A percentile compares a stretch with the other conserved stretches of the same genome.
These are phyloP conservation scores for Lachnellula subtilissima DNA, from an alignment of 2,329 filamentous ascomycete species.

Conservation along the genomic window DNA sequence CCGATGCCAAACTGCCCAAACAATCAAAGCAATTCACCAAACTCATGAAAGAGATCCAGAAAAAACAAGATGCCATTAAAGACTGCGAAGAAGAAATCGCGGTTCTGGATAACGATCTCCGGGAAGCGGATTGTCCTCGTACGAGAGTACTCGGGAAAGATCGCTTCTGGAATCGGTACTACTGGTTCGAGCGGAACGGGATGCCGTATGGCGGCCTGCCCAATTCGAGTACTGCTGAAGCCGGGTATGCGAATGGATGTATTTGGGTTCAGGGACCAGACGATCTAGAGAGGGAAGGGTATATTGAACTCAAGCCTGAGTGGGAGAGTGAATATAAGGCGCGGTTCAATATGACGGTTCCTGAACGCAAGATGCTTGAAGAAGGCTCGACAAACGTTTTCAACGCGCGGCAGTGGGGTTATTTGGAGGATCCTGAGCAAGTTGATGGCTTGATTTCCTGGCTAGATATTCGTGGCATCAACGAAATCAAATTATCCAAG, in stretches of 20 bases:
- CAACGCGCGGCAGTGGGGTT: slow-evolving; percentile 82
- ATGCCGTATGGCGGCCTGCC: slow-evolving; percentile 93
- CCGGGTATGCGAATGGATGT: slow-evolving; percentile 88
- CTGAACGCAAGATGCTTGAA: slow-evolving; percentile 78
- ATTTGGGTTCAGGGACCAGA: slow-evolving; percentile 97
- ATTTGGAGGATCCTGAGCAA: slow-evolving; percentile 74
- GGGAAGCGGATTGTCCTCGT: slow-evolving; percentile 88
- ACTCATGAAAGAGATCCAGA: slow-evolving; percentile 81
- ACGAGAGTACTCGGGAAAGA: slow-evolving; percentile 89
- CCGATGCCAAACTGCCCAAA: slow-evolving; percentile 58
- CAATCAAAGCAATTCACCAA: slow-evolving; percentile 87
- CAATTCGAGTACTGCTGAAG: slow-evolving; percentile 78
- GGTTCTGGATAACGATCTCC: slow-evolving; percentile 82
- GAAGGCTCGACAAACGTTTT: slow-evolving; percentile 77
- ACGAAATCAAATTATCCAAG: slow-evolving; percentile 83
- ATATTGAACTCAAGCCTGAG: slow-evolving; percentile 71
- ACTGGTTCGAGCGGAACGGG: slow-evolving; percentile 98
- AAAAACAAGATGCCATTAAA: slow-evolving; percentile 74
- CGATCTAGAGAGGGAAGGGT: slow-evolving; percentile 78
- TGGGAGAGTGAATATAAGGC: slow-evolving; percentile 70
- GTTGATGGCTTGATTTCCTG: slow-evolving; percentile 78
- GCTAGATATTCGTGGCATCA: slow-evolving; percentile 81
- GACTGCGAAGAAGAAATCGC: slow-evolving; percentile 82
- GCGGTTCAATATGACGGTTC: slow-evolving; percentile 75
- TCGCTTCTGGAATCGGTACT: slow-evolving; percentile 96